phyloP scores from a whole-genome alignment of 805 yeast species.

The Ogataea pilisensis region DNA sequence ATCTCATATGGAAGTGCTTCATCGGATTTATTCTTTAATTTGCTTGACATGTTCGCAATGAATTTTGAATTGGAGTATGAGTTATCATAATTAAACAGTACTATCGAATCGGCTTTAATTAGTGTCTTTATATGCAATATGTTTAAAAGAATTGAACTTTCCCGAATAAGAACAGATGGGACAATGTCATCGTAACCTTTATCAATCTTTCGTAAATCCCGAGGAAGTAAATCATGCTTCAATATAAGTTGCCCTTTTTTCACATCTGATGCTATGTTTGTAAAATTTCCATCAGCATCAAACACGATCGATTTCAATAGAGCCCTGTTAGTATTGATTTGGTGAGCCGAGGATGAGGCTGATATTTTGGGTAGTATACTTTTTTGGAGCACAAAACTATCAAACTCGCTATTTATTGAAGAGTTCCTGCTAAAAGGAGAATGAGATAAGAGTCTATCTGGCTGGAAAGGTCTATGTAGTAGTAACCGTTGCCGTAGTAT shows the following conservation, averaged over 20 bases:
- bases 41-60: constrained; percentile 37
- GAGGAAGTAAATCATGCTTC: constrained; percentile 43
- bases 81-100: constrained; percentile 44
- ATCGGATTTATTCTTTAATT: constrained; percentile 33
- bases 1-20: constrained; percentile 74
- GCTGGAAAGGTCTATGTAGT: not conserved
- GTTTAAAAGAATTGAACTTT: constrained; percentile 43
- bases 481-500: not conserved
- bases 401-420: constrained; percentile 9
- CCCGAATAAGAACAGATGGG: constrained; percentile 49
- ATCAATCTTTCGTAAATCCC: constrained; percentile 53
- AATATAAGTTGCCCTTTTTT: constrained; percentile 40
- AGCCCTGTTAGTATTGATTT: constrained; percentile 11
- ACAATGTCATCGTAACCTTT: constrained; percentile 46
- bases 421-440: not conserved
- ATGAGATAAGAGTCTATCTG: not conserved
- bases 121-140: constrained; percentile 48
- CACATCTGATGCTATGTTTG: constrained; percentile 42
- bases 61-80: constrained; percentile 44
- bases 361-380: constrained; percentile 23
- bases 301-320: constrained; percentile 44
- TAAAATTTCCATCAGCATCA: constrained; percentile 40
- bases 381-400: constrained; percentile 22
- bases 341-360: not conserved
- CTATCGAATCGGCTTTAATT: constrained; percentile 48